Conservation (phyloP, 2,329 filamentous ascomycete species). For the Aureobasidium pullulans region DNA sequence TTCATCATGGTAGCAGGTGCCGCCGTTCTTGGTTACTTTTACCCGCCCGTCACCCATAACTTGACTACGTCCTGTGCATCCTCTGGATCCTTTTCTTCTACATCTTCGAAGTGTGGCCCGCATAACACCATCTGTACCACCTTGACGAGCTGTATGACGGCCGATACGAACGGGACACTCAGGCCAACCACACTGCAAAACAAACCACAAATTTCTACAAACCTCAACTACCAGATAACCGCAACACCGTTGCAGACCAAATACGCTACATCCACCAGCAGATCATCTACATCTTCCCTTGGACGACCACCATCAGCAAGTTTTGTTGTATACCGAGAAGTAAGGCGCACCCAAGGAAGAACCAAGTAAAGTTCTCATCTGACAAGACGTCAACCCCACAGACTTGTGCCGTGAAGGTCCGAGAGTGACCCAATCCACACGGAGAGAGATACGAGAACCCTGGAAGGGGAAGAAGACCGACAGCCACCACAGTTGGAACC, state of each 20-base stretch:
- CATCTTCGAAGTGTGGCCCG: neutral
- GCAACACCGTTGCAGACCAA: too few species aligned
- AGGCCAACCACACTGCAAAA: too few species aligned
- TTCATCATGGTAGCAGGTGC: conserved; percentile 8
- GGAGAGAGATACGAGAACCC: neutral
- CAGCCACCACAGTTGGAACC: neutral
- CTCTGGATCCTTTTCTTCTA: neutral
- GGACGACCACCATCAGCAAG: neutral
- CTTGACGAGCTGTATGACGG: neutral
- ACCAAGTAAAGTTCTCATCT: neutral
- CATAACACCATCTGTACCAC: neutral
- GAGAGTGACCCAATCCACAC: neutral
- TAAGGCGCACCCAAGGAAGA: neutral
- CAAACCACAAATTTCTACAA: too few species aligned
- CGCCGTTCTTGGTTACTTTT: conserved; percentile 4
- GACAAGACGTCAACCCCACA: conserved; percentile 1
- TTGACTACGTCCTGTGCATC: neutral
- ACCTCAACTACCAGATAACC: too few species aligned
- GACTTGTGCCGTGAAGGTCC: neutral
- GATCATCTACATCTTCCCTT: neutral
- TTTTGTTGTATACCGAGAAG: neutral
- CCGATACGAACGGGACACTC: too few species aligned
- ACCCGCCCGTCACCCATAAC: conserved; percentile 3
- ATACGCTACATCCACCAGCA: too few species aligned
- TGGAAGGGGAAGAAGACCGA: neutral